These are phyloP conservation scores for Syzygium oleosum DNA, from an alignment of 345 rosid genomes.

Conservation along the genomic window DNA sequence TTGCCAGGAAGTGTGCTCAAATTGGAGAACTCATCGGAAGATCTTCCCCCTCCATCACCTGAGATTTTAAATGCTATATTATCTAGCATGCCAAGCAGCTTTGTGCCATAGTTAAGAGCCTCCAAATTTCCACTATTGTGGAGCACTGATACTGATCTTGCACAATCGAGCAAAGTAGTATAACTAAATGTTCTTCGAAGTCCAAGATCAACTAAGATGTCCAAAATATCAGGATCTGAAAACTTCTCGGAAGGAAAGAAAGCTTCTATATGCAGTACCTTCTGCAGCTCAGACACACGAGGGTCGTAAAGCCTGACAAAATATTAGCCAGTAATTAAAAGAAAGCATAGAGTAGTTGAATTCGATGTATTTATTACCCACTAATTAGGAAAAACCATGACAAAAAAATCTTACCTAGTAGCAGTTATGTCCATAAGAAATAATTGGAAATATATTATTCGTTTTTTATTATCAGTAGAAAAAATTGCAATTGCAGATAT, in stretches of 20 bases:
- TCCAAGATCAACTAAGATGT: slow-evolving; percentile 64
- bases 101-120: slow-evolving; percentile 46
- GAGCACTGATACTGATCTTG: slow-evolving; percentile 58
- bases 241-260: slow-evolving; percentile 80
- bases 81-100: slow-evolving; percentile 48
- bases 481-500: neutral
- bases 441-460: neutral
- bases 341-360: neutral
- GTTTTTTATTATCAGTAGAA: neutral
- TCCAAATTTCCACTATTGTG: slow-evolving; percentile 51
- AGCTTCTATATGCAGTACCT: slow-evolving; percentile 56
- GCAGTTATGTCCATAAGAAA: neutral
- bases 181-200: slow-evolving; percentile 58
- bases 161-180: slow-evolving; percentile 72
- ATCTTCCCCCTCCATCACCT: slow-evolving; percentile 22
- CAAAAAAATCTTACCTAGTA: neutral
- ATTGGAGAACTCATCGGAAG: slow-evolving; percentile 21
- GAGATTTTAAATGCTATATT: slow-evolving; percentile 51
- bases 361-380: neutral
- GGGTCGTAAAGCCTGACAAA: slow-evolving; percentile 92
- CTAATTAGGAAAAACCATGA: neutral
- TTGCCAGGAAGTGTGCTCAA: slow-evolving; percentile 5
- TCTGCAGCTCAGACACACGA: slow-evolving; percentile 54
- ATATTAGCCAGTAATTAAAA: slow-evolving; percentile 5
- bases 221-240: slow-evolving; percentile 62